A percentile compares a stretch with the other conserved stretches of the same genome.
Conservation (phyloP, 257 asterid species). For the Scutellaria galericulata region DNA sequence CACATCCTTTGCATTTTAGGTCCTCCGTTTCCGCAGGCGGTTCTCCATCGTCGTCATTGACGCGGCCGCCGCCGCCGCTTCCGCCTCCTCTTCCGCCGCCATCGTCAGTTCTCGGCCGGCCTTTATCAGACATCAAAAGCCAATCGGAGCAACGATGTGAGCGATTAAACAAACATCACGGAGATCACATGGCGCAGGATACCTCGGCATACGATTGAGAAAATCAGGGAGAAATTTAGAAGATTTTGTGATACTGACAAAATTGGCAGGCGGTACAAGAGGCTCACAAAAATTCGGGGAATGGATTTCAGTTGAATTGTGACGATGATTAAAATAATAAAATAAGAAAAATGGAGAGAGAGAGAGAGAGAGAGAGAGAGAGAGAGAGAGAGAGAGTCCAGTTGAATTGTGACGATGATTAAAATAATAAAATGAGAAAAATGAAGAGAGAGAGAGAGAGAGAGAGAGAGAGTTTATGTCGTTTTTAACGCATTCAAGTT, state of each 20-base stretch:
- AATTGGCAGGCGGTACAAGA: slow-evolving; percentile 10
- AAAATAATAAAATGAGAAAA: background rate
- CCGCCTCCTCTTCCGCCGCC: slow-evolving; percentile 23
- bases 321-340: background rate
- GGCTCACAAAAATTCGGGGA: background rate
- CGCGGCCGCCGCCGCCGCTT: slow-evolving; percentile 29
- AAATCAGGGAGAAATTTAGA: background rate
- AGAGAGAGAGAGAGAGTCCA: slow-evolving; percentile 1
- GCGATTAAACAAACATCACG: slow-evolving; percentile 20
- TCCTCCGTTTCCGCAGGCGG: slow-evolving; percentile 32
- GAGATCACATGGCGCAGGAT: slow-evolving; percentile 32
- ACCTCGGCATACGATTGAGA: slow-evolving; percentile 35
- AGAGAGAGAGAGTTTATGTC: slow-evolving; percentile 4
- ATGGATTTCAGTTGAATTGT: slow-evolving; percentile 9
- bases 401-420: slow-evolving; percentile 1
- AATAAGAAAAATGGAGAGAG: background rate
- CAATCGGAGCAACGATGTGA: slow-evolving; percentile 12
- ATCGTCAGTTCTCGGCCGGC: slow-evolving; percentile 31
- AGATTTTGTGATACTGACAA: slow-evolving; percentile 3
- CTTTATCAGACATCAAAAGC: slow-evolving; percentile 64
- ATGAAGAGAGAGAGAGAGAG: slow-evolving; percentile 7
- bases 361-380: slow-evolving; percentile 9
- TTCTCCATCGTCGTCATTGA: slow-evolving; percentile 38
- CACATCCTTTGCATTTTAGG: slow-evolving; percentile 34
- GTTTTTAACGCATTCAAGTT: slow-evolving; percentile 22